Evolutionary conservation across 1,139 yeast genomes (phyloP).

Genomic region (Williopsis jadinii): DNA sequence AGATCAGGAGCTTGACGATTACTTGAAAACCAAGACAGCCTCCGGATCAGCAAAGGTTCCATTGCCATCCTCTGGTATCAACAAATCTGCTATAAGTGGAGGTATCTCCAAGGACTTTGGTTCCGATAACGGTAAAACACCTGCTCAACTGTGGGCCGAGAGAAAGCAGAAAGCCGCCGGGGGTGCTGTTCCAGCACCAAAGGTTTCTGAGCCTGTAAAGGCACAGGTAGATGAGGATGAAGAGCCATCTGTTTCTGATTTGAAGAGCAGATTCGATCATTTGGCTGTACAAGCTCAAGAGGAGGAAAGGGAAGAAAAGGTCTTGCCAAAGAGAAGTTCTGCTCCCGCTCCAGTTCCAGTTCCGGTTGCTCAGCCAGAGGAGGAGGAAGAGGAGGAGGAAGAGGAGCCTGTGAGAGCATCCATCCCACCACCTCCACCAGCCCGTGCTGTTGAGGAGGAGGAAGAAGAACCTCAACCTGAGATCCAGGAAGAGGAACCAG

Average conservation of each 20-base stretch:
- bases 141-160: conserved; percentile 96
- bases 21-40: conserved; percentile 38
- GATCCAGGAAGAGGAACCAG: conserved; percentile 22
- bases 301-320: conserved; percentile 15
- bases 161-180: conserved; percentile 43
- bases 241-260: conserved; percentile 25
- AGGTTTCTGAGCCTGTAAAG: conserved; percentile 15
- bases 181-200: conserved; percentile 12
- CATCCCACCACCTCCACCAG: conserved; percentile 30
- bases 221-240: conserved; percentile 15
- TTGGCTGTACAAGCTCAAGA: conserved; percentile 24
- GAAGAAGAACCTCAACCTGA: conserved; percentile 8
- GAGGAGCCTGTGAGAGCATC: conserved; percentile 8
- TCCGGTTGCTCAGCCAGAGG: conserved; percentile 17
- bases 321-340: conserved; percentile 9
- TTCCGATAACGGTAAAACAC: conserved; percentile 75
- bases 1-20: conserved; percentile 34
- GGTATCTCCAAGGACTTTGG: conserved; percentile 68
- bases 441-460: conserved; percentile 17
- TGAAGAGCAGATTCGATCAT: conserved; percentile 29
- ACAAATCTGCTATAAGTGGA: conserved; percentile 44
- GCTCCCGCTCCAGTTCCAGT: conserved; percentile 31
- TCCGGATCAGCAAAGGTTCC: conserved; percentile 49
- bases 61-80: conserved; percentile 26
- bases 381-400: conserved; percentile 9